phyloP scores from a whole-genome alignment of 78 protist genomes.

The Monocercomonoides exilis region DNA sequence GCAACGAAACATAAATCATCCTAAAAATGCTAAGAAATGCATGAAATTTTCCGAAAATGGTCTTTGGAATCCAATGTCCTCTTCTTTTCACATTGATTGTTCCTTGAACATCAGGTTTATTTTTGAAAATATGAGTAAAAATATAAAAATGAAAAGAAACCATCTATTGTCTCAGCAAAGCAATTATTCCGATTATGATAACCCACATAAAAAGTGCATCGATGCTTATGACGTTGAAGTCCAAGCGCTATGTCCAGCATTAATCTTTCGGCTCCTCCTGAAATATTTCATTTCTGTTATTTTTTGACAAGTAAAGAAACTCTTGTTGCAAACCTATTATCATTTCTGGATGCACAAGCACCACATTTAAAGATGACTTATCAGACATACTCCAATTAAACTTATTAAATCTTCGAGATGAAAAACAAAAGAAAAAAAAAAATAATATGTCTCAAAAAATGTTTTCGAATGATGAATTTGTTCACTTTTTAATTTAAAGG shows the following conservation, averaged over 20 bases:
- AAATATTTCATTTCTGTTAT: too few species aligned
- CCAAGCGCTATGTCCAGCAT: background rate
- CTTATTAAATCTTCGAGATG: too few species aligned
- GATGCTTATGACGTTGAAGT: background rate
- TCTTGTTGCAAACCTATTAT: too few species aligned
- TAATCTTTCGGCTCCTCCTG: background rate
- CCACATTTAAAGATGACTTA: background rate
- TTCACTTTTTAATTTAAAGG: too few species aligned
- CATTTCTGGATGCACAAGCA: background rate
- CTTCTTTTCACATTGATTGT: background rate
- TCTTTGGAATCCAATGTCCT: background rate
- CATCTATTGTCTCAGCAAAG: background rate
- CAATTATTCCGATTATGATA: background rate
- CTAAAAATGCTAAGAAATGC: background rate
- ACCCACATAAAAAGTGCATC: background rate
- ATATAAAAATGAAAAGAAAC: background rate
- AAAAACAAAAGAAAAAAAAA: too few species aligned
- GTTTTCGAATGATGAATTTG: too few species aligned
- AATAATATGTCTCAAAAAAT: too few species aligned
- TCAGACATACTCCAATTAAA: too few species aligned
- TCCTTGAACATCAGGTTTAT: background rate
- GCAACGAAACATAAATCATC: background rate
- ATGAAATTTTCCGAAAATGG: background rate
- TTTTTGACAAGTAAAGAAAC: too few species aligned
- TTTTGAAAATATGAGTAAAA: background rate